Conservation (phyloP, 2,329 filamentous ascomycete species). For the Exophiala viscosa region DNA sequence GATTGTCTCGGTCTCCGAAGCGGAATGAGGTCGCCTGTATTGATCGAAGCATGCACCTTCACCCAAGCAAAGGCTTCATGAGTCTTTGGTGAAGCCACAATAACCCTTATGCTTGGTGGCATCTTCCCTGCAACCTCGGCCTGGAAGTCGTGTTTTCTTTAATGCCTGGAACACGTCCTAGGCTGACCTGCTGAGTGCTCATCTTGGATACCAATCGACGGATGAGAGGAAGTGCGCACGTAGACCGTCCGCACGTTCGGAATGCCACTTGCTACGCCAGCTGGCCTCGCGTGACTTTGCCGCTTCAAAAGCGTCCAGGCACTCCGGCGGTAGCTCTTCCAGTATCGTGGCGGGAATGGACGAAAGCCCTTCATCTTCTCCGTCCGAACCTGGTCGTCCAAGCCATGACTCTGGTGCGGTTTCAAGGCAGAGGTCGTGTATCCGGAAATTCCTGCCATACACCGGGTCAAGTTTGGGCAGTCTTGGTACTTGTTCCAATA, state of each 20-base stretch:
- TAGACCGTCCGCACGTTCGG: slow-evolving; percentile 58
- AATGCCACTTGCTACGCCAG: slow-evolving; percentile 73
- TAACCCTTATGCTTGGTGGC: too few species aligned
- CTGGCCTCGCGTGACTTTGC: slow-evolving; percentile 61
- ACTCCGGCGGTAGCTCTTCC: slow-evolving; percentile 48
- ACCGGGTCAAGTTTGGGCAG: slow-evolving; percentile 55
- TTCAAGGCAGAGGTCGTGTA: slow-evolving; percentile 59
- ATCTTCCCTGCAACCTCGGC: too few species aligned
- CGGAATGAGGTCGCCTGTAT: too few species aligned
- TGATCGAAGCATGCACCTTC: too few species aligned
- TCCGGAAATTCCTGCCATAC: slow-evolving; percentile 59
- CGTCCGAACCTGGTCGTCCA: slow-evolving; percentile 53
- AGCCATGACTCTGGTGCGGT: slow-evolving; percentile 56
- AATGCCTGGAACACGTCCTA: too few species aligned
- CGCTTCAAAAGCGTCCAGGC: slow-evolving; percentile 67
- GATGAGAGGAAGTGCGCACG: slow-evolving; percentile 32
- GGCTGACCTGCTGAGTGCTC: background rate
- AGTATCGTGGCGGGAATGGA: slow-evolving; percentile 42
- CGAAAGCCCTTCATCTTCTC: slow-evolving; percentile 38
- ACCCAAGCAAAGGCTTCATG: too few species aligned
- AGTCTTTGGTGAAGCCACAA: too few species aligned
- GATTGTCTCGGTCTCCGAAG: too few species aligned
- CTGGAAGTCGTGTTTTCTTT: too few species aligned
- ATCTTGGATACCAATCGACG: slow-evolving; percentile 29
- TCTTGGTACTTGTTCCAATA: slow-evolving; percentile 33